phyloP scores from a whole-genome alignment of 179 eudicot genomes.

The Heliamphora pulchella region DNA sequence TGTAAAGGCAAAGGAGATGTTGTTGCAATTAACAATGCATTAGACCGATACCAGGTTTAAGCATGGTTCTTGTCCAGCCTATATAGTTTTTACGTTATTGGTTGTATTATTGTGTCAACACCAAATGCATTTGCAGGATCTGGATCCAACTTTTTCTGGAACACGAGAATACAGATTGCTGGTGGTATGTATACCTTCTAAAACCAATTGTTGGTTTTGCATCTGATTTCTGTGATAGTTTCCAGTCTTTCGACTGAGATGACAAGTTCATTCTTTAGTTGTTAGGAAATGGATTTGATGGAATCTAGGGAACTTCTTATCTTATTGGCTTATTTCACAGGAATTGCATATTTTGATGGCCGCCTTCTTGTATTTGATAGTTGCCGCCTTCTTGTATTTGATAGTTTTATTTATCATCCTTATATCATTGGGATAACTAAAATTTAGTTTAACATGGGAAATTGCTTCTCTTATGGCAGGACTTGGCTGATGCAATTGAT shows the following conservation, averaged over 20 bases:
- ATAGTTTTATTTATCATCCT: neutral
- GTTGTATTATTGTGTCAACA: neutral
- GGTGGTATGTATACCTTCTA: constrained; percentile 35
- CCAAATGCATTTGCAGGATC: constrained; percentile 19
- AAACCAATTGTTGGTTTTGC: neutral
- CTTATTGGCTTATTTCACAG: neutral
- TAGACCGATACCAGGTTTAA: constrained; percentile 75
- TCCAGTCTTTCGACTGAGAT: neutral
- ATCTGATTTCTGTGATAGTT: neutral
- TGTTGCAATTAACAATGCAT: constrained; percentile 73
- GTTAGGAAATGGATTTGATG: neutral
- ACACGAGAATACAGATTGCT: constrained; percentile 25
- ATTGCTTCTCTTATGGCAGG: constrained; percentile 32
- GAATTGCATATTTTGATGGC: neutral
- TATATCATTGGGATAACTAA: neutral
- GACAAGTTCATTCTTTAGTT: neutral
- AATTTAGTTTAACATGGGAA: neutral
- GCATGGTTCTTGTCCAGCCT: neutral
- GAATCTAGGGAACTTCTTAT: neutral
- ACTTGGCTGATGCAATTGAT: constrained; percentile 67
- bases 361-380: too few relatives aligned
- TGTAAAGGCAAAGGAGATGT: constrained; percentile 64
- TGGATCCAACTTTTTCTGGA: constrained; percentile 30
- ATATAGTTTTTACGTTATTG: neutral
- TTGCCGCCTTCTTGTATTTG: neutral